Percentiles rank a stretch among this genome's conserved stretches.
phyloP scores from a whole-genome alignment of 2,329 filamentous ascomycete species.

The Pestalotiopsis sp. region DNA sequence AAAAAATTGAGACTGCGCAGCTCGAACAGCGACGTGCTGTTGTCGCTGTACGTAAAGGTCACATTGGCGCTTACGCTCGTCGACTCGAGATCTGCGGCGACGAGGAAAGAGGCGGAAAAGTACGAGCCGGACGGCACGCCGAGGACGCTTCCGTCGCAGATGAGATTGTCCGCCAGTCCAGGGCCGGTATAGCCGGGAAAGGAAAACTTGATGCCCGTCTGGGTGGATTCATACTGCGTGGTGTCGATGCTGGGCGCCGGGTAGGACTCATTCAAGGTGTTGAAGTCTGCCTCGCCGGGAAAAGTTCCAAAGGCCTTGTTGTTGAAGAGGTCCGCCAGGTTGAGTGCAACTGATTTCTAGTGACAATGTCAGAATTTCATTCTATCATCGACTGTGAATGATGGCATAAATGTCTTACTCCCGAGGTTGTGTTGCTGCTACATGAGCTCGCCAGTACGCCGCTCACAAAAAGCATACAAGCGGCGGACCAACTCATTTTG shows the following conservation, averaged over 20 bases:
- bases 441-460: not conserved
- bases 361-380: not conserved
- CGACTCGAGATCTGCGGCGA: slow-evolving; percentile 42
- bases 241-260: slow-evolving; percentile 34
- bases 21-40: slow-evolving; percentile 40
- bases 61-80: slow-evolving; percentile 42
- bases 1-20: slow-evolving; percentile 47
- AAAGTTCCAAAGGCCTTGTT: slow-evolving; percentile 49
- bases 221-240: slow-evolving; percentile 39
- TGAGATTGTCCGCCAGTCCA: slow-evolving; percentile 42
- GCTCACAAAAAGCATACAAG: not conserved
- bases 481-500: not conserved
- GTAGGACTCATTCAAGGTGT: slow-evolving; percentile 43
- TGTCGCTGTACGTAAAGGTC: slow-evolving; percentile 45
- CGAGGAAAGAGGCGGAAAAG: slow-evolving; percentile 46
- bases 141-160: slow-evolving; percentile 44
- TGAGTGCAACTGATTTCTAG: slow-evolving; percentile 30
- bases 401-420: not conserved
- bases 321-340: slow-evolving; percentile 42
- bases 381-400: not conserved
- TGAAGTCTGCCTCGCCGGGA: slow-evolving; percentile 49
- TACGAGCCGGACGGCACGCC: slow-evolving; percentile 33
- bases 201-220: slow-evolving; percentile 43
- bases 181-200: slow-evolving; percentile 44
- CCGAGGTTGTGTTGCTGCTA: not conserved